Evolutionary conservation across 176 grass and related monocot genomes (phyloP), one percentile per base, ranked within the genome.

Genomic region (Raddia distichophylla): DNA sequence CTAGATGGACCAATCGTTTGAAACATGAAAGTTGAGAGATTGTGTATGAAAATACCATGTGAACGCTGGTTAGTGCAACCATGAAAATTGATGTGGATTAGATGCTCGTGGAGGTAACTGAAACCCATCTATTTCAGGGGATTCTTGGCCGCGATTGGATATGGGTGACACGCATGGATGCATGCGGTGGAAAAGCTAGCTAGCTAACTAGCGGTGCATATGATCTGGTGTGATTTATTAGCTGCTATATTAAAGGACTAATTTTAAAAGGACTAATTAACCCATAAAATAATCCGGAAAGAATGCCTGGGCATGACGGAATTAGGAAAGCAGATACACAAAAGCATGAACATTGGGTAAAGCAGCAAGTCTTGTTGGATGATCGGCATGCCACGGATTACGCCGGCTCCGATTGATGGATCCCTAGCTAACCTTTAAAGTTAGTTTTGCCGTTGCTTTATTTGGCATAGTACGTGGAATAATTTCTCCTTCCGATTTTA

Each of bases 161-260:
- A 40, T 40, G 76, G 76, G 13, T 80, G 27, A 80, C 81, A 54
- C 76, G 69, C 75, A 67, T 84, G 66, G 66, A n/a, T 48, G 61
- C 43, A 53, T 33, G 66, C 16, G 7, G 54, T 18, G 4, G 13
- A 82, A 85, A 69, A 59, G 75, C 27, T 27, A 27, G 27, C 27
- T 27, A 27, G 27, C 27, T 27, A 27, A 27, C 27, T 27, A 27
- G 27, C 47, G 48, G 69, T 8, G 34, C 37, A 75, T 88, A 75
- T 88, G 53, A 74, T 73, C 74, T 54, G 46, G 46, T 74, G 61
- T 46, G 17, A 34, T 61, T 60, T 83, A 73, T 60, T 83, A 73
- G 80, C 32, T 83, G 49, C 58, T 52, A 43, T 59, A 13, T 58
- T 60, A 83, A 88, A 66, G 67, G 47, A 20, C 46, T 73, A 22